Conservation (phyloP, 148 eudicot genomes). For the Rhododendron vialii region DNA sequence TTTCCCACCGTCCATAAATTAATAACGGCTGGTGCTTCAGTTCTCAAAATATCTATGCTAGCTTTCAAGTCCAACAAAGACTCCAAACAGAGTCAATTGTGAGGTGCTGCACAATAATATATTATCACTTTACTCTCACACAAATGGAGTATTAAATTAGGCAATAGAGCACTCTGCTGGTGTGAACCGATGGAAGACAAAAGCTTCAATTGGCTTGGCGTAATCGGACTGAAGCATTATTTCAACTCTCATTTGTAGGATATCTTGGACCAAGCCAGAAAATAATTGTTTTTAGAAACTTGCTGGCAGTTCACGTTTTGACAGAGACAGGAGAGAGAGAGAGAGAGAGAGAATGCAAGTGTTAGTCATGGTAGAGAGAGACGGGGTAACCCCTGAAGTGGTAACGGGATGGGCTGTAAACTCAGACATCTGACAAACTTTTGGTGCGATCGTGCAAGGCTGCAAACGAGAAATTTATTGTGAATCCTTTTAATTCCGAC, state of each 20-base stretch:
- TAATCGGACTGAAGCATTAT: not conserved
- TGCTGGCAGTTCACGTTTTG: not conserved
- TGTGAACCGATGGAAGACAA: not conserved
- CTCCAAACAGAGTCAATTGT: not conserved
- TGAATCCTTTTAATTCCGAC: too few species aligned
- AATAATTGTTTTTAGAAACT: not conserved
- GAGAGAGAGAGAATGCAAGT: not conserved
- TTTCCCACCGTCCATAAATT: not conserved
- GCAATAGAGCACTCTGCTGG: not conserved
- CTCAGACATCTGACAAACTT: too few species aligned
- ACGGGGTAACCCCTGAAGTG: not conserved
- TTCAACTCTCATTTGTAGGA: not conserved
- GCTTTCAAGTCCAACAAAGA: not conserved
- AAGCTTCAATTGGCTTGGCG: not conserved
- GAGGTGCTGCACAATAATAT: not conserved
- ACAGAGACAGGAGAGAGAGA: not conserved
- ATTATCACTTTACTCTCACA: not conserved
- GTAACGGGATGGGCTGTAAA: not conserved
- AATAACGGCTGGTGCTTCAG: not conserved
- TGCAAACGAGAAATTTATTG: too few species aligned
- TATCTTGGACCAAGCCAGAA: not conserved
- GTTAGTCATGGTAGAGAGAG: not conserved
- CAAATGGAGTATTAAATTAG: not conserved
- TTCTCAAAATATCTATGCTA: not conserved
- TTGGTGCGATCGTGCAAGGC: too few species aligned